Conservation (phyloP, 2,329 filamentous ascomycete genomes). For the Alternaria metachromatica region DNA sequence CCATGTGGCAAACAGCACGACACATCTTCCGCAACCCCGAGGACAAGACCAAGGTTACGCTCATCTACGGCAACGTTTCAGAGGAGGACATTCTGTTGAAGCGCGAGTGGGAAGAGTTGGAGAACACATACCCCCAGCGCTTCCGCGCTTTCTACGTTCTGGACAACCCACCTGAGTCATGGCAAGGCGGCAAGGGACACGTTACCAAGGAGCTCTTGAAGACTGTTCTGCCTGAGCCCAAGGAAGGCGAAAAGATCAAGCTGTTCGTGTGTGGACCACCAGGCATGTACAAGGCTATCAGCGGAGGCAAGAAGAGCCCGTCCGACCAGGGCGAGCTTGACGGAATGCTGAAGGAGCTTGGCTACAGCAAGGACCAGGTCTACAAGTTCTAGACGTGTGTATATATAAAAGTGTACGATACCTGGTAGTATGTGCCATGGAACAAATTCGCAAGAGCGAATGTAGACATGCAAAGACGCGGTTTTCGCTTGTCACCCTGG, state of each 20-base stretch:
- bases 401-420: slow-evolving; percentile 30
- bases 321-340: slow-evolving; percentile 89
- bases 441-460: slow-evolving; percentile 2
- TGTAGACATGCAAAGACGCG: background rate
- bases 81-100: slow-evolving; percentile 93
- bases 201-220: slow-evolving; percentile 93
- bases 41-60: slow-evolving; percentile 96
- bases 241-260: slow-evolving; percentile 85
- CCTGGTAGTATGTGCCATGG: slow-evolving; percentile 10
- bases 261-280: slow-evolving; percentile 95
- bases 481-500: background rate
- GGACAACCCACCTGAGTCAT: slow-evolving; percentile 80
- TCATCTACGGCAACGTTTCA: slow-evolving; percentile 88
- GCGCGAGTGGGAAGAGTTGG: slow-evolving; percentile 81
- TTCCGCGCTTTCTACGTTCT: slow-evolving; percentile 96
- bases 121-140: slow-evolving; percentile 93
- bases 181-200: slow-evolving; percentile 78
- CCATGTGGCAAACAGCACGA: slow-evolving; percentile 94
- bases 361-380: slow-evolving; percentile 86
- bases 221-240: slow-evolving; percentile 91
- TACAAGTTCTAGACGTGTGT: slow-evolving; percentile 68
- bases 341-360: slow-evolving; percentile 82
- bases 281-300: slow-evolving; percentile 90
- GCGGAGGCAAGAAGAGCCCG: slow-evolving; percentile 88
- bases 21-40: slow-evolving; percentile 95